A percentile compares a stretch with the other conserved stretches of the same genome.
phyloP scores from a whole-genome alignment of 331 rosid species.

The Spiraea crenata region DNA sequence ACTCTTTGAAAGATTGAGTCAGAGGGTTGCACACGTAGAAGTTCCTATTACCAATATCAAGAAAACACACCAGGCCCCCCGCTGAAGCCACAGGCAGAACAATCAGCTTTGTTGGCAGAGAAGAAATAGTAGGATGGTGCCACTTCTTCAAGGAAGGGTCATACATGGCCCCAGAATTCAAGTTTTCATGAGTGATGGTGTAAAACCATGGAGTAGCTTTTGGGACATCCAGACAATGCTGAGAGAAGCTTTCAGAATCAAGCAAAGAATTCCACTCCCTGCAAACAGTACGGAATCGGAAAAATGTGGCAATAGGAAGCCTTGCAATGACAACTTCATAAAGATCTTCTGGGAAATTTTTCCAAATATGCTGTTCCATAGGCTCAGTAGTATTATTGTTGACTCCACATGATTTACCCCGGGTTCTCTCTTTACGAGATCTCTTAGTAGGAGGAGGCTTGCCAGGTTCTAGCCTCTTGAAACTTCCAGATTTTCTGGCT shows the following conservation, averaged over 20 bases:
- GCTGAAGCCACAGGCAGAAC: slow-evolving; percentile 80
- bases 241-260: slow-evolving; percentile 67
- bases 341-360: slow-evolving; percentile 87
- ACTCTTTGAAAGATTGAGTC: slow-evolving; percentile 71
- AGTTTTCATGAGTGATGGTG: slow-evolving; percentile 61
- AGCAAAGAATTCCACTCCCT: slow-evolving; percentile 77
- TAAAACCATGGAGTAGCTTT: slow-evolving; percentile 81
- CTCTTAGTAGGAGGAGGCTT: slow-evolving; percentile 69
- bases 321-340: slow-evolving; percentile 85
- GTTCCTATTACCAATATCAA: slow-evolving; percentile 57
- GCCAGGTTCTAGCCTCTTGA: slow-evolving; percentile 54
- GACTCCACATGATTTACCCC: slow-evolving; percentile 51
- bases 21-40: slow-evolving; percentile 83
- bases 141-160: slow-evolving; percentile 82
- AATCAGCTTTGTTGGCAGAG: slow-evolving; percentile 47
- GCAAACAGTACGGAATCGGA: slow-evolving; percentile 84
- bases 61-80: slow-evolving; percentile 81
- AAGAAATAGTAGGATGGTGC: slow-evolving; percentile 64
- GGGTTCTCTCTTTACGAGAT: slow-evolving; percentile 57
- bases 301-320: slow-evolving; percentile 77
- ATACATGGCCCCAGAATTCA: slow-evolving; percentile 70
- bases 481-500: slow-evolving; percentile 51
- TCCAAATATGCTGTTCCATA: slow-evolving; percentile 83
- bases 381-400: slow-evolving; percentile 43
- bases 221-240: slow-evolving; percentile 59